phyloP scores from a whole-genome alignment of 2,329 filamentous ascomycete species.

The Exophiala sp. region DNA sequence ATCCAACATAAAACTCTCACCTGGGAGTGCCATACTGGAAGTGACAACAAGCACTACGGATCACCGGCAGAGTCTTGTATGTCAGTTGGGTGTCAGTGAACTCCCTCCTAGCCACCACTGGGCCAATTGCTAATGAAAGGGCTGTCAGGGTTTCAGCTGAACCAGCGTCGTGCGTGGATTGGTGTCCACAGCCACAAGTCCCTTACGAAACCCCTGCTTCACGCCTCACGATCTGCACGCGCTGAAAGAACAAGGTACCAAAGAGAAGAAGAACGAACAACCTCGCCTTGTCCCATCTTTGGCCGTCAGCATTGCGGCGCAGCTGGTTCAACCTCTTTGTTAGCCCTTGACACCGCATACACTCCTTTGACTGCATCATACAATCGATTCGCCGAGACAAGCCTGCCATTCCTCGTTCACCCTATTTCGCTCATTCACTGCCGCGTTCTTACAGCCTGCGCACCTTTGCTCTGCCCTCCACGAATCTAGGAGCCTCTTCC shows the following conservation, averaged over 20 bases:
- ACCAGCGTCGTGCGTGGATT: not conserved
- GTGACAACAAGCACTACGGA: too few relatives aligned
- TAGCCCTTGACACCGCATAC: not conserved
- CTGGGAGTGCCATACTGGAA: too few relatives aligned
- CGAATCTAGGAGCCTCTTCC: too few relatives aligned
- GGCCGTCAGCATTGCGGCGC: constrained; percentile 14
- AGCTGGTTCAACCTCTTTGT: constrained; percentile 7
- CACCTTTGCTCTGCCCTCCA: not conserved
- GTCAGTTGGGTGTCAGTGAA: too few relatives aligned
- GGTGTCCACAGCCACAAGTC: not conserved
- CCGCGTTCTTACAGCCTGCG: not conserved
- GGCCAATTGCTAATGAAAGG: too few relatives aligned
- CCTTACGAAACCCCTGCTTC: not conserved
- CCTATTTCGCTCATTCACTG: not conserved
- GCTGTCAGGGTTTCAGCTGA: too few relatives aligned
- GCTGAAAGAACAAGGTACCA: not conserved
- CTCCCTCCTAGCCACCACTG: not conserved
- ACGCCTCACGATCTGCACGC: too few relatives aligned
- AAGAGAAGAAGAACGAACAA: not conserved
- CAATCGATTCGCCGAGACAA: not conserved
- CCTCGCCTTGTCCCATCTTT: not conserved
- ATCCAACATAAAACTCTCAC: too few relatives aligned
- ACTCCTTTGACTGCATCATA: not conserved
- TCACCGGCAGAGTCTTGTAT: too few relatives aligned
- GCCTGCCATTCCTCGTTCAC: not conserved